Evolutionary conservation across 768 basidiomycete genomes (phyloP).

Genomic region (Boletus coccyginus): DNA sequence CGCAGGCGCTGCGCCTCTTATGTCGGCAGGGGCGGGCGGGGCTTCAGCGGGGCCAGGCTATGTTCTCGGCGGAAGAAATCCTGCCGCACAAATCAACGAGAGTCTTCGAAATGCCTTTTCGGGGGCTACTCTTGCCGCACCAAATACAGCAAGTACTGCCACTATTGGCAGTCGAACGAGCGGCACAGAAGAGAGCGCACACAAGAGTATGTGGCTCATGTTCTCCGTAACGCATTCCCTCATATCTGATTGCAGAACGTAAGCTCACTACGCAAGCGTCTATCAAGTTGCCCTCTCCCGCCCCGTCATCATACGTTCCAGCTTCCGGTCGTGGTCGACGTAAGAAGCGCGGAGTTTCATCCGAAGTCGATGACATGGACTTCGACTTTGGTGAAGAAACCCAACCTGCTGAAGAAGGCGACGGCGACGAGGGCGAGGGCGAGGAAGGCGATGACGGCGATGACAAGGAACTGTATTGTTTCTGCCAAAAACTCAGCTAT

Average conservation of each 20-base stretch:
- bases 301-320: slow-evolving; percentile 29
- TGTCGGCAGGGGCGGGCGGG: slow-evolving; percentile 12
- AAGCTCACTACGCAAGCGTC: slow-evolving; percentile 30
- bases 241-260: slow-evolving; percentile 22
- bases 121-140: slow-evolving; percentile 24
- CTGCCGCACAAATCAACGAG: slow-evolving; percentile 40
- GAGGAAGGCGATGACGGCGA: slow-evolving; percentile 51
- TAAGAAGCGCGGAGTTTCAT: slow-evolving; percentile 36
- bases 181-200: slow-evolving; percentile 24
- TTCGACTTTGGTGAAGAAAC: slow-evolving; percentile 34
- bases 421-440: slow-evolving; percentile 33
- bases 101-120: slow-evolving; percentile 36
- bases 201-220: slow-evolving; percentile 26
- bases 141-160: slow-evolving; percentile 1
- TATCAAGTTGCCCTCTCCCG: slow-evolving; percentile 36
- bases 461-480: slow-evolving; percentile 60
- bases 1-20: slow-evolving; percentile 26
- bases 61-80: slow-evolving; percentile 36
- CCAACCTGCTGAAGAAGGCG: slow-evolving; percentile 29
- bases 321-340: slow-evolving; percentile 31
- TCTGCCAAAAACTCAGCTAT: slow-evolving; percentile 60
- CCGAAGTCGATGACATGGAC: slow-evolving; percentile 34
- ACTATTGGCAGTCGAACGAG: slow-evolving; percentile 14
- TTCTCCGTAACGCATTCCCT: not conserved
- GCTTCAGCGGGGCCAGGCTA: slow-evolving; percentile 21